phyloP scores from a whole-genome alignment of 768 basidiomycete species.

The Xerocomellus amylosporus region DNA sequence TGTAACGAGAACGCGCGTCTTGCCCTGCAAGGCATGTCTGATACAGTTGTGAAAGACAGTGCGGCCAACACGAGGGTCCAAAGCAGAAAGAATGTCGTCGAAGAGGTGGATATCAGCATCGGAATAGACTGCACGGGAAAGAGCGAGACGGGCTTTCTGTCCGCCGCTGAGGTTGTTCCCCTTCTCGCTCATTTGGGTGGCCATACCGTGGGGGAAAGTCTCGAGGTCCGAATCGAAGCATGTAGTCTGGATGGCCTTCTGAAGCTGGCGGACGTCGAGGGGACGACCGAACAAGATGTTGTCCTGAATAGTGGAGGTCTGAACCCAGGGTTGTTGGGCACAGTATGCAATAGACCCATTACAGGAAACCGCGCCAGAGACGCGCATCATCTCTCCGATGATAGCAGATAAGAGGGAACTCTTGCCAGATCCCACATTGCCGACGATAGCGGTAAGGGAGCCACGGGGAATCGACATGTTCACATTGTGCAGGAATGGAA shows the following conservation, averaged over 20 bases:
- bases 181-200: slow-evolving; percentile 48
- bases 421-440: slow-evolving; percentile 28
- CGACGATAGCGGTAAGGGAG: slow-evolving; percentile 28
- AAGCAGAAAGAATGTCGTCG: slow-evolving; percentile 46
- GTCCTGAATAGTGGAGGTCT: slow-evolving; percentile 31
- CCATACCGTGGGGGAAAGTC: slow-evolving; percentile 28
- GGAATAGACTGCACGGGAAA: slow-evolving; percentile 47
- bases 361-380: slow-evolving; percentile 23
- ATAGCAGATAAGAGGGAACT: slow-evolving; percentile 31
- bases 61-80: slow-evolving; percentile 46
- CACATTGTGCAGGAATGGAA: slow-evolving; percentile 20
- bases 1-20: slow-evolving; percentile 30
- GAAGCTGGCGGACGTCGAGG: slow-evolving; percentile 24
- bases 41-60: slow-evolving; percentile 29
- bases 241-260: slow-evolving; percentile 27
- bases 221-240: slow-evolving; percentile 31
- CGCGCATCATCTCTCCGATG: slow-evolving; percentile 28
- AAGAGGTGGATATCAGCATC: slow-evolving; percentile 42
- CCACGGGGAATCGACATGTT: slow-evolving; percentile 21
- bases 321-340: slow-evolving; percentile 34
- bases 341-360: slow-evolving; percentile 32
- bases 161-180: slow-evolving; percentile 45
- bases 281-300: slow-evolving; percentile 32
- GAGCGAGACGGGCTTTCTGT: slow-evolving; percentile 47
- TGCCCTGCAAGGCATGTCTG: slow-evolving; percentile 19